A percentile compares a stretch with the other conserved stretches of the same genome.
Conservation (phyloP, 2,329 filamentous ascomycete genomes). For the Pyricularia sp. region DNA sequence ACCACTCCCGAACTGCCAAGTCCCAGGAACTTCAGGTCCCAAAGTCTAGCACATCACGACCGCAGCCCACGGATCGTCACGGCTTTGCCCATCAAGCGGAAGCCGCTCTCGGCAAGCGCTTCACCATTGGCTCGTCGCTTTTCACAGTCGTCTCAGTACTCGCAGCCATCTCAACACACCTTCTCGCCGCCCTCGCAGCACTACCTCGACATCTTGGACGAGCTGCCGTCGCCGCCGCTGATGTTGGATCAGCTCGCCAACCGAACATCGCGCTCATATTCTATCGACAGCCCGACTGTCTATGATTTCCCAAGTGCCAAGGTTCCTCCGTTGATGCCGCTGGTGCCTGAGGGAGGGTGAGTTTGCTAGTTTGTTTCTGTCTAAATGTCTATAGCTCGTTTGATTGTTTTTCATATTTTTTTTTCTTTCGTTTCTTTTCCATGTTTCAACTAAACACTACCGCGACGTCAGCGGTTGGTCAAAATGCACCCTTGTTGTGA, state of each 20-base stretch:
- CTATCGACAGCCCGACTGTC: constrained; percentile 47
- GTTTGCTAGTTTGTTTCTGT: background rate
- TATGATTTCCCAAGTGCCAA: constrained; percentile 38
- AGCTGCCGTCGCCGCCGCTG: constrained; percentile 28
- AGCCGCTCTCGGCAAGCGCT: constrained; percentile 44
- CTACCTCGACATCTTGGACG: constrained; percentile 21
- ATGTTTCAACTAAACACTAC: background rate
- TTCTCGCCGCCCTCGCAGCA: constrained; percentile 18
- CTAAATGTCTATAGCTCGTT: background rate
- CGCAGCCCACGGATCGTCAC: constrained; percentile 11
- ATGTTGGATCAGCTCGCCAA: constrained; percentile 12
- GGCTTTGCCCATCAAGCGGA: constrained; percentile 36
- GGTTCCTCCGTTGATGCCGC: constrained; percentile 7
- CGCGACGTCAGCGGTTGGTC: background rate
- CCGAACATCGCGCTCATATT: constrained; percentile 39
- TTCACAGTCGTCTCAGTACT: constrained; percentile 16
- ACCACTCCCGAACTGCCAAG: constrained; percentile 11
- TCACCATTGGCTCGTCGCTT: constrained; percentile 37
- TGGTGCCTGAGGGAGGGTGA: background rate
- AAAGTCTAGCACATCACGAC: constrained; percentile 13
- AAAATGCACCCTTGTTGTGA: background rate
- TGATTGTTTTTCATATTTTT: background rate
- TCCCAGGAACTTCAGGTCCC: constrained; percentile 17
- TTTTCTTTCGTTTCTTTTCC: background rate
- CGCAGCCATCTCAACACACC: background rate